Conservation (phyloP, 129 eudicot genomes). For the Flaveria robusta region DNA sequence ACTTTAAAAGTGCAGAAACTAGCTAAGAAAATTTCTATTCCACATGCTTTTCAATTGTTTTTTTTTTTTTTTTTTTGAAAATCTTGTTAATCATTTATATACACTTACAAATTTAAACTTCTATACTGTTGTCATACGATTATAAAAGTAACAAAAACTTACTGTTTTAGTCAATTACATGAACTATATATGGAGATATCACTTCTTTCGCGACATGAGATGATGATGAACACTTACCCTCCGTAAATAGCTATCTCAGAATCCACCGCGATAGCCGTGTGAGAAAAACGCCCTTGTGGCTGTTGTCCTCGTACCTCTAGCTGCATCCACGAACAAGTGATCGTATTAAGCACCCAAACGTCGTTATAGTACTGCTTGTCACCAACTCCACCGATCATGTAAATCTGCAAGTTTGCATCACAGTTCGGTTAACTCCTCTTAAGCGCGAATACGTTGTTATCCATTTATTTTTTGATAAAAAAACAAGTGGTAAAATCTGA, state of each 20-base stretch:
- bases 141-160: too few relatives aligned
- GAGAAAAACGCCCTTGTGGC: slow-evolving; percentile 96
- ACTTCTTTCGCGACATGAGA: neutral
- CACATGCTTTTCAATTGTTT: neutral
- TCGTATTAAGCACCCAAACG: slow-evolving; percentile 77
- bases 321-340: slow-evolving; percentile 59
- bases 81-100: neutral
- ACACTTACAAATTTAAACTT: neutral
- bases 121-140: neutral
- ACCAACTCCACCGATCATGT: slow-evolving; percentile 88
- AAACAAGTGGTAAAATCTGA: neutral
- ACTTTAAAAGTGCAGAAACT: neutral
- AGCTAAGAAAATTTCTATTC: neutral
- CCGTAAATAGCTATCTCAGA: slow-evolving; percentile 76
- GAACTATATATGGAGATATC: neutral
- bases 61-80: too few relatives aligned
- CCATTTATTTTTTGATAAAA: neutral
- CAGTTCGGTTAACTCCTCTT: neutral
- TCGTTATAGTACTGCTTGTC: slow-evolving; percentile 78
- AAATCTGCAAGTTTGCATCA: slow-evolving; percentile 49
- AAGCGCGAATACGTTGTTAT: neutral
- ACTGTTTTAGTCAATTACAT: neutral
- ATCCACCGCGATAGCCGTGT: slow-evolving; percentile 64
- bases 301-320: slow-evolving; percentile 60
- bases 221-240: slow-evolving; percentile 55